Evolutionary conservation across 441 rosid genomes (phyloP), one percentile per base, ranked within the genome.

Genomic region (Mallotus japonicus): DNA sequence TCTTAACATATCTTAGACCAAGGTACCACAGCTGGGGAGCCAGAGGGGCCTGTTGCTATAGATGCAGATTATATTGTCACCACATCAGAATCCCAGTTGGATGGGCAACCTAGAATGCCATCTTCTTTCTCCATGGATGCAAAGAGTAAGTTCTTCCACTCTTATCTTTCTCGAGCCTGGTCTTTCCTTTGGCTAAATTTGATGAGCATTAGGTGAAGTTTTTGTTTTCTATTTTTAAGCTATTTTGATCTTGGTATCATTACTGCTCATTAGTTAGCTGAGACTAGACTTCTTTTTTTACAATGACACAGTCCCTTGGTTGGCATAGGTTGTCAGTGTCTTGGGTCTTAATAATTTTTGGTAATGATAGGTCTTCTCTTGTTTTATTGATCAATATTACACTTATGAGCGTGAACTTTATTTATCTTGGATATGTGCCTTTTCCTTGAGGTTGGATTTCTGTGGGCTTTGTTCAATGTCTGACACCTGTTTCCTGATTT

Each of bases 1-100:
- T 78, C 88, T 87, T 85, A 85, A 85, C 86, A 58, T 69, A 63
- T 58, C 37, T 71, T 70, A 82, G 87, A 86, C 77, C 87, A 79
- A 75, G 76, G 78, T 69, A 64, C 78, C n/a, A 66, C 82, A 22
- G 67, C 71, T 76, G 78, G 62, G 62, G 79, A 76, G 70, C 84
- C 72, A 71, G 84, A 77, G 68, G 79, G 79, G 61, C 74, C 59
- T 8, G 82, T 81, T 71, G 62, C 77, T 56, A 73, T 60, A 70
- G 75, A 79, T 82, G 75, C 76, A 42, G 76, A 72, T 78, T 81
- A 73, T 77, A 55, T 49, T 42, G 75, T 70, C 62, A 69, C 74
- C 62, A 67, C 62, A 47, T 69, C 76, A 51, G 83, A 76, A 76
- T 58, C 79, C 55, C 79, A 42, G 58, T 60, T 69, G 28, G 70